Percentiles rank a stretch among this genome's conserved stretches.
Conservation (phyloP, 1,284 basidiomycete genomes). For the Peniophora sp. region DNA sequence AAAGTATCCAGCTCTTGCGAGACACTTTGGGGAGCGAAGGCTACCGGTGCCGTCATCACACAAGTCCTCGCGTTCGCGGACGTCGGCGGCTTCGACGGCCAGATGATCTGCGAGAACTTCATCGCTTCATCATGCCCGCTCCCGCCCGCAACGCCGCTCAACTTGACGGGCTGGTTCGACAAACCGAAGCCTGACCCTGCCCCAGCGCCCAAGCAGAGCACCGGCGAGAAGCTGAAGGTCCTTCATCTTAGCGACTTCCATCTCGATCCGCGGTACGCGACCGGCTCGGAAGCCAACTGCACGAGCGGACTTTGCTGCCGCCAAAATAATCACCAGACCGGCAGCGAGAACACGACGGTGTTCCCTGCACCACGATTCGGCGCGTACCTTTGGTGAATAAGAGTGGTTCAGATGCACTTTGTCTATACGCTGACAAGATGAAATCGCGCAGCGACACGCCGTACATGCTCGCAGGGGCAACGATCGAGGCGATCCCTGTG, state of each 20-base stretch:
- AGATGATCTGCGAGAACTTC: slow-evolving; percentile 52
- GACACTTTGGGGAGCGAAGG: slow-evolving; percentile 35
- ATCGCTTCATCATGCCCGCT: slow-evolving; percentile 36
- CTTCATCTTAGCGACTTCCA: slow-evolving; percentile 76
- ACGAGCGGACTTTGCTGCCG: slow-evolving; percentile 71
- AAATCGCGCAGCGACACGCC: slow-evolving; percentile 57
- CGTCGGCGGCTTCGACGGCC: slow-evolving; percentile 61
- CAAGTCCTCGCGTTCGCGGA: slow-evolving; percentile 64
- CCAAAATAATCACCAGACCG: slow-evolving; percentile 40
- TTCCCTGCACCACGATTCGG: slow-evolving; percentile 64
- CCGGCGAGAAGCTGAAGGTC: slow-evolving; percentile 62
- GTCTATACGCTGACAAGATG: neutral
- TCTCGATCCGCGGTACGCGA: slow-evolving; percentile 70
- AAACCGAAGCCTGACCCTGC: slow-evolving; percentile 66
- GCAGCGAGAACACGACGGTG: slow-evolving; percentile 41
- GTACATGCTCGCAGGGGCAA: slow-evolving; percentile 52
- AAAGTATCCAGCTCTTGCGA: slow-evolving; percentile 46
- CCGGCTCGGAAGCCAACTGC: slow-evolving; percentile 69
- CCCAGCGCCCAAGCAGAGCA: slow-evolving; percentile 43
- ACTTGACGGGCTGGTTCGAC: slow-evolving; percentile 50
- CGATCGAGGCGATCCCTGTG: slow-evolving; percentile 60
- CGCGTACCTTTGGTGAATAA: slow-evolving; percentile 52
- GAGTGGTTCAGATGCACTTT: slow-evolving; percentile 4
- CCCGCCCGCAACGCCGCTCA: slow-evolving; percentile 42
- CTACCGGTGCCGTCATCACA: slow-evolving; percentile 53